Evolutionary conservation across 2,329 filamentous ascomycete species (phyloP).

Genomic region (Xylaria sp.): DNA sequence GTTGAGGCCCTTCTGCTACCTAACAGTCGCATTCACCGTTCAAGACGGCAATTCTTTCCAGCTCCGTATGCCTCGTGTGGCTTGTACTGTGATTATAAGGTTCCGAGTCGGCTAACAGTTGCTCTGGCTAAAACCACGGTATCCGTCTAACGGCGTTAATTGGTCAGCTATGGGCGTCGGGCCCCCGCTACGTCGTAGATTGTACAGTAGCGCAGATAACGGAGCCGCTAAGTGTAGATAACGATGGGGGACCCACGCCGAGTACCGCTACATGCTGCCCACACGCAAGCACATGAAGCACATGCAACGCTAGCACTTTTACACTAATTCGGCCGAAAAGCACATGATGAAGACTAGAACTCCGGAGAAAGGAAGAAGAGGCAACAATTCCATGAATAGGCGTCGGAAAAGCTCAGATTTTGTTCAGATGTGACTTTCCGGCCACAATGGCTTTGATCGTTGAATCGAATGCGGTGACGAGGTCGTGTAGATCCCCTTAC

Average conservation of each 20-base stretch:
- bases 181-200: background rate
- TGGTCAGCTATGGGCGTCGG: background rate
- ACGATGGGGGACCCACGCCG: background rate
- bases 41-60: background rate
- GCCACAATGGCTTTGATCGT: background rate
- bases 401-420: background rate
- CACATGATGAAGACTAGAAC: no score
- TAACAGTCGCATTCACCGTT: slow-evolving; percentile 11
- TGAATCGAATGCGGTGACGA: background rate
- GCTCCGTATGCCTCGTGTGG: background rate
- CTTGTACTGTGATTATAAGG: background rate
- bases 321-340: no score
- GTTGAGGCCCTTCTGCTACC: slow-evolving; percentile 17
- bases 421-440: background rate
- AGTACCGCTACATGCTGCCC: background rate
- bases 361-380: background rate
- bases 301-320: background rate
- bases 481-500: background rate
- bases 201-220: background rate
- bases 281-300: background rate
- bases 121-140: background rate
- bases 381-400: background rate
- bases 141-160: background rate
- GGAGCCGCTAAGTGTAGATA: background rate
- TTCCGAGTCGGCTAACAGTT: background rate